Evolutionary conservation across 2,329 filamentous ascomycete genomes (phyloP), one percentile per base, ranked within the genome.

Genomic region (Elsinoe batatas): DNA sequence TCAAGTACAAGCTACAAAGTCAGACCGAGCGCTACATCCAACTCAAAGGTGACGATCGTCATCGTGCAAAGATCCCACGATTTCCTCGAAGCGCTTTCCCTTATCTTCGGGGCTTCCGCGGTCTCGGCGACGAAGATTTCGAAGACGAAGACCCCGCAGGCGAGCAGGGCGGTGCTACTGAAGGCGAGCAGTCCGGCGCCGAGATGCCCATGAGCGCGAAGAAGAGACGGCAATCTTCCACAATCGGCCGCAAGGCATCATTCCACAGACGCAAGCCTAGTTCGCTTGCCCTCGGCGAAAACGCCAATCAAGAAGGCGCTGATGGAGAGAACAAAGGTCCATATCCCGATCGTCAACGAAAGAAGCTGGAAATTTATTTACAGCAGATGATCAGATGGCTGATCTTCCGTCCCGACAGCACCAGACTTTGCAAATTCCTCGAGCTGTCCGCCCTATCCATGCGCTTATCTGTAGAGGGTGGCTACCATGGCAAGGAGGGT

Each of bases 401-500:
- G 64, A 97, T 98, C 71, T 98, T 98, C 72, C 83, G 91, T 44
- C 84, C 93, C 5, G 91, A 97, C 70, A 96, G 90, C 72, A 97
- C 96, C 65, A 83, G 93, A 8, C 76, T 98, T 3, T 98, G 93
- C 72, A 93, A 94, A 61, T 98, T 98, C 68, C 76, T 98, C 1
- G 93, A 98, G 68, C 76, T 98, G 7, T 98, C 93, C 17, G 91
- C 94, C 0, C 77, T 98, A 4, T 93, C 93, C 18, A 90, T 98
- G 50, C 84, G 94, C 47, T 80, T 98, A 50, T 93, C 93, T 20
- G 90, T 91, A 0, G 94, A 98, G 70, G 91, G 90, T 26, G 95
- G 91, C 64, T 97, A 96, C 64, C 93, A 98, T 67, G 94, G 93
- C 58, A 98, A 98, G 70, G 94, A 98, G 71, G 94, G 93, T 13